Conservation (phyloP, 2,329 filamentous ascomycete genomes). For the Penicillium sp. region DNA sequence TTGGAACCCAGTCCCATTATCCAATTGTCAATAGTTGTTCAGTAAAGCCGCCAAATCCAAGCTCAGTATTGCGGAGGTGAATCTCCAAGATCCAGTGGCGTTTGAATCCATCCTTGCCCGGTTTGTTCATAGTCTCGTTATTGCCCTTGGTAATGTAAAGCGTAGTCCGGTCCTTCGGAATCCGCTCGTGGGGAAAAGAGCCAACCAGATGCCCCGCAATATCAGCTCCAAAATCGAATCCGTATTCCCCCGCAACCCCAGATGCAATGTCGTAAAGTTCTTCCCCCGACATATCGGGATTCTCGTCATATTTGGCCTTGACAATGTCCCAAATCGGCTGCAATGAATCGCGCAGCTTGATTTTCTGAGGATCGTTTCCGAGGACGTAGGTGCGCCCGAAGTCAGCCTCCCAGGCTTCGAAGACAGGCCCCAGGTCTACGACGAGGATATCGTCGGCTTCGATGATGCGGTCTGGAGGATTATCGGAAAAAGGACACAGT, state of each 20-base stretch:
- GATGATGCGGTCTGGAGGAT: constrained; percentile 52
- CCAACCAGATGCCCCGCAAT: constrained; percentile 54
- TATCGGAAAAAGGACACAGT: constrained; percentile 49
- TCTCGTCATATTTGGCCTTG: constrained; percentile 40
- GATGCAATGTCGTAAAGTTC: constrained; percentile 49
- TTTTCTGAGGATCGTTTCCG: constrained; percentile 49
- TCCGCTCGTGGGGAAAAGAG: constrained; percentile 53
- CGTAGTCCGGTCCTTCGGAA: constrained; percentile 48
- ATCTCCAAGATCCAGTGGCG: constrained; percentile 55
- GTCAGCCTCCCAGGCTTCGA: constrained; percentile 56
- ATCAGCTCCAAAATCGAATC: constrained; percentile 48
- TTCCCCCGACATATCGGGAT: constrained; percentile 50
- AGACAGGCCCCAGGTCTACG: constrained; percentile 55
- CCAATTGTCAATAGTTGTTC: constrained; percentile 37
- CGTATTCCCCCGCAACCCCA: constrained; percentile 38
- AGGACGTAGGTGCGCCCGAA: constrained; percentile 56
- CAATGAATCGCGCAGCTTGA: constrained; percentile 46
- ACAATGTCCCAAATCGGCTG: constrained; percentile 51
- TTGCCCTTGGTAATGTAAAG: constrained; percentile 51
- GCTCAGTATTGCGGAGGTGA: constrained; percentile 46
- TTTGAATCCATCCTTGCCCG: constrained; percentile 44
- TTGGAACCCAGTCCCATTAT: not conserved
- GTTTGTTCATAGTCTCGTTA: constrained; percentile 39
- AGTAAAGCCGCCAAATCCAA: constrained; percentile 45
- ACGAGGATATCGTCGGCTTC: constrained; percentile 52